Base-by-base conservation (phyloP, 306 rosid species). In the Lagenaria siceraria region DNA sequence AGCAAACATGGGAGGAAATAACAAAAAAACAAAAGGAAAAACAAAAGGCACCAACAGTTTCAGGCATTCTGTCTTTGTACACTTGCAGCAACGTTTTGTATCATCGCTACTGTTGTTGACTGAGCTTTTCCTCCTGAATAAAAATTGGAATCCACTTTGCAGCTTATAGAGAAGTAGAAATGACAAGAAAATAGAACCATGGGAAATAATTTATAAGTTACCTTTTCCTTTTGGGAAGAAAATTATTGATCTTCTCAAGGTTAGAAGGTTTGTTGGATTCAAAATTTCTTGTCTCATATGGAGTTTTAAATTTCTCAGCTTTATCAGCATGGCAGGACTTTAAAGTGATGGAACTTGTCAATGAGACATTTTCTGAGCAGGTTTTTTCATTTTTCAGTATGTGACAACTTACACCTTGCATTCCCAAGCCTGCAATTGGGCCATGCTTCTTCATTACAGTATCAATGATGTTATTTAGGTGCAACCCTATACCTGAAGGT, bases 11-110 rank as follows among this genome's bases (percentile, higher is more conserved):
- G 43, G 43, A 33, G 36, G 6, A 33, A 33, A 29, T 1, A 33
- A 33, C 0, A 33, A 33, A 33, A 49, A 54, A 7, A 21, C 8
- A 11, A 24, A 59, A 10, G 4, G 6, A 36, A 31, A 59, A 11
- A 25, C 36, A 75, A 75, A 83, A 2, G 36, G 40, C 66, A 63
- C 97, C 84, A 79, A 92, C 97, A 92, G 92, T 84, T 92, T 90
- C 86, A 92, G 73, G 84, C 97, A 92, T 81, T 84, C 84, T 76
- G 82, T 83, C 85, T 84, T 92, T 84, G 56, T 87, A 78, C 97
- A 92, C 79, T 86, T 86, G 89, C 97, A 92, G 89, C 97, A 92
- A 53, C 79, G 80, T 68, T 82, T 92, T 82, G 84, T 54, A 14
- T 82, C 90, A 78, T 78, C 85, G 35, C 53, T 77, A 51, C 84